Evolutionary conservation across 768 basidiomycete genomes (phyloP).

Genomic region (Grammothele lineata): DNA sequence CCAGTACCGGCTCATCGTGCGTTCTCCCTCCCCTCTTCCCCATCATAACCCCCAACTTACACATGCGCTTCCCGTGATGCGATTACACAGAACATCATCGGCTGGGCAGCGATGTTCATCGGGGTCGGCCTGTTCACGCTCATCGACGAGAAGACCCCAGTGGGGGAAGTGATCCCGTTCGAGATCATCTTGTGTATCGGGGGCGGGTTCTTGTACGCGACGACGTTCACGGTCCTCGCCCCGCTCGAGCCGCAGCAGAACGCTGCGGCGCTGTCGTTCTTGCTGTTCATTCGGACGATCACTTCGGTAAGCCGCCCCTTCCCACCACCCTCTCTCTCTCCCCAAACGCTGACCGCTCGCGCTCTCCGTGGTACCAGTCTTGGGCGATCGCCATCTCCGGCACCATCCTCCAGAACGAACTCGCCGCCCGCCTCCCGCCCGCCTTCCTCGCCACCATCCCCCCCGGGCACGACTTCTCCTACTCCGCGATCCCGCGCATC

Average conservation of each 20-base stretch:
- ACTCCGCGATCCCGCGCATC: constrained; percentile 30
- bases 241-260: constrained; percentile 26
- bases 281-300: constrained; percentile 24
- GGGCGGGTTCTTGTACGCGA: constrained; percentile 21
- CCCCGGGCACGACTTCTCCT: constrained; percentile 21
- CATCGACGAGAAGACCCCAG: constrained; percentile 19
- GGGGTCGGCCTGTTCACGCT: constrained; percentile 34
- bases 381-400: constrained; percentile 36
- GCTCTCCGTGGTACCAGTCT: constrained; percentile 15
- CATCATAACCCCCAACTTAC: no score
- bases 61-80: constrained; percentile 27
- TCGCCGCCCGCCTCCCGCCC: constrained; percentile 27
- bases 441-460: constrained; percentile 25
- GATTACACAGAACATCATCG: constrained; percentile 30
- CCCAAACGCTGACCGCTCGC: neutral
- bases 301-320: constrained; percentile 12
- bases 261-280: constrained; percentile 32
- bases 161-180: constrained; percentile 16
- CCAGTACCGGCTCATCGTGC: constrained; percentile 31
- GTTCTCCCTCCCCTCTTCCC: constrained; percentile 3
- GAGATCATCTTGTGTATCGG: constrained; percentile 27
- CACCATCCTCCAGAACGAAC: constrained; percentile 35
- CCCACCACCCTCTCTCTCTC: neutral
- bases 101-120: constrained; percentile 34
- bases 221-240: constrained; percentile 15